These are phyloP conservation scores for Eucalyptus camaldulensis DNA, from an alignment of 345 rosid species.

Conservation along the genomic window DNA sequence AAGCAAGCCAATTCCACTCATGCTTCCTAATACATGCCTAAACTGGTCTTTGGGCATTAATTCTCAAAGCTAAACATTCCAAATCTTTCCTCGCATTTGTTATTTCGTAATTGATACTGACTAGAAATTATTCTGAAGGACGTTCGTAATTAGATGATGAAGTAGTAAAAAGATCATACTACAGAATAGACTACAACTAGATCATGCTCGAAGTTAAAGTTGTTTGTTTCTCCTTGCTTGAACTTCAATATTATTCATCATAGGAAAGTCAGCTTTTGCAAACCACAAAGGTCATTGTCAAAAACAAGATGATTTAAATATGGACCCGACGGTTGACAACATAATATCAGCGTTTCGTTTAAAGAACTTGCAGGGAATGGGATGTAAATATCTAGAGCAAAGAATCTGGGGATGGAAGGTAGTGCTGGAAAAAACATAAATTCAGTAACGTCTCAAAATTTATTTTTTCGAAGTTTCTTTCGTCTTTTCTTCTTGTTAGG, in stretches of 20 bases:
- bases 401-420: neutral
- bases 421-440: too few species aligned
- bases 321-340: too few species aligned
- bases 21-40: neutral
- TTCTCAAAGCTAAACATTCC: neutral
- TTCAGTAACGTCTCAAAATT: too few species aligned
- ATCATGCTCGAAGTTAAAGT: neutral
- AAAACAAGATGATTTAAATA: neutral
- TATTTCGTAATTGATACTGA: neutral
- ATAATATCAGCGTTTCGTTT: neutral
- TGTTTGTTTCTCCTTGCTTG: neutral
- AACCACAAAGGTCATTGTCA: neutral
- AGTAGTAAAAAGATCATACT: neutral
- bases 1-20: neutral
- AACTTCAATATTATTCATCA: neutral
- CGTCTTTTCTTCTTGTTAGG: too few species aligned
- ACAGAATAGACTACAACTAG: neutral
- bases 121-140: neutral
- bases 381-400: neutral
- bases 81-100: neutral
- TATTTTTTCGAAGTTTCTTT: too few species aligned
- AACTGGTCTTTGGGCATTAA: neutral
- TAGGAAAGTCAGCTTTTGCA: neutral
- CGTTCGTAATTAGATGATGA: neutral
- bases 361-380: neutral